phyloP scores from a whole-genome alignment of 2,329 filamentous ascomycete genomes.

The Fusarium sp. region DNA sequence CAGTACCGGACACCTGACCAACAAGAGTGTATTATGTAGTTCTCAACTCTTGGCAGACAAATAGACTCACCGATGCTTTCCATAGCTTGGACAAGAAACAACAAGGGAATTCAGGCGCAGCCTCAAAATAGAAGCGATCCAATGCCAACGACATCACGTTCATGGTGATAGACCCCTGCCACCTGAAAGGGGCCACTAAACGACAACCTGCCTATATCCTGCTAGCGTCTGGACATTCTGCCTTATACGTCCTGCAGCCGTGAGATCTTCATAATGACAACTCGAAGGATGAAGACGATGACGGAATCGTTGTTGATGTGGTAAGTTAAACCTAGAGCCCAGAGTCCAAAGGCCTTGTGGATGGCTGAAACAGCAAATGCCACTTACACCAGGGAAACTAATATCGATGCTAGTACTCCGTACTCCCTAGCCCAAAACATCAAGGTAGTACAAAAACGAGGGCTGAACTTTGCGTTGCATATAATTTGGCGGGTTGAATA shows the following conservation, averaged over 20 bases:
- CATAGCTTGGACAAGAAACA: not conserved
- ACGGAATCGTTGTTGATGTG: not conserved
- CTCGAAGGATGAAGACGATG: not conserved
- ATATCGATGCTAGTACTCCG: too few relatives aligned
- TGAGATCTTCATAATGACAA: not conserved
- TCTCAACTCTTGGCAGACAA: too few relatives aligned
- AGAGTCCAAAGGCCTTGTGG: not conserved
- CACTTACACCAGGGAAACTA: not conserved
- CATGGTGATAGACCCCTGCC: slow-evolving; percentile 13
- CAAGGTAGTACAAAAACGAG: too few relatives aligned
- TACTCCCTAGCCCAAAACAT: too few relatives aligned
- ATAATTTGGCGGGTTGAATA: too few relatives aligned
- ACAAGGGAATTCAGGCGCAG: not conserved
- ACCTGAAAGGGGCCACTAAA: slow-evolving; percentile 14
- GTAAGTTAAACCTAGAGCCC: not conserved
- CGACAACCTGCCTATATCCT: slow-evolving; percentile 27
- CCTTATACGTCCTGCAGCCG: not conserved
- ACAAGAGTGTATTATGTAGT: too few relatives aligned
- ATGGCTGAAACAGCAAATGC: not conserved
- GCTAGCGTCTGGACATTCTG: slow-evolving; percentile 17
- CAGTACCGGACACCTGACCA: too few relatives aligned
- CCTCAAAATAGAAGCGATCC: slow-evolving; percentile 18
- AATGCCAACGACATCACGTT: slow-evolving; percentile 16
- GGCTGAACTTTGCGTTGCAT: too few relatives aligned
- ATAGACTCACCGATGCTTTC: not conserved